phyloP scores from a whole-genome alignment of 352 stramenopile species.

The Phytophthora niederhauseri region DNA sequence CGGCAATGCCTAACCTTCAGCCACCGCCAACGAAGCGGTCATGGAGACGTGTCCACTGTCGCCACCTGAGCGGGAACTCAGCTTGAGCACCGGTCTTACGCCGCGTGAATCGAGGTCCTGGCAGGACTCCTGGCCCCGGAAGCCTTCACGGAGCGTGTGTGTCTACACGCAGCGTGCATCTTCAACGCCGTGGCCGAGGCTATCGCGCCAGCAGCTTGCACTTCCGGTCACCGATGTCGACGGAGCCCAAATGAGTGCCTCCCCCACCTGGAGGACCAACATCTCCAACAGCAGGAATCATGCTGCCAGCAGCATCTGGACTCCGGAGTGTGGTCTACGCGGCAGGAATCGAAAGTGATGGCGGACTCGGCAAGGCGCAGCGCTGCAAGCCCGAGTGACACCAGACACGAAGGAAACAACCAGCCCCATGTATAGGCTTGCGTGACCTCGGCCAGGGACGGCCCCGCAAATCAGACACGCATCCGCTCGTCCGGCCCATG shows the following conservation, averaged over 20 bases:
- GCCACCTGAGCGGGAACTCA: too few species aligned
- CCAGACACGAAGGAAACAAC: too few species aligned
- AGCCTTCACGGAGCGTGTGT: background rate
- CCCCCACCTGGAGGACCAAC: background rate
- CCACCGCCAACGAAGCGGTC: too few species aligned
- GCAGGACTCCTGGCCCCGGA: too few species aligned
- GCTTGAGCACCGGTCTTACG: background rate
- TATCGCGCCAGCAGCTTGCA: background rate
- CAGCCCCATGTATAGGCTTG: constrained; percentile 3
- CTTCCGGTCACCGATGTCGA: background rate
- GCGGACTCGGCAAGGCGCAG: background rate
- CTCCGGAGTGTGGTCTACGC: background rate
- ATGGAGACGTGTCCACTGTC: too few species aligned
- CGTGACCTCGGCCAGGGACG: constrained; percentile 15
- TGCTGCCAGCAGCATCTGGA: background rate
- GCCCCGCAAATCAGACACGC: constrained; percentile 25
- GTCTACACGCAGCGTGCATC: background rate
- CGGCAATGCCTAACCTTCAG: too few species aligned
- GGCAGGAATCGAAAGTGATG: constrained; percentile 14
- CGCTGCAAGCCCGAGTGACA: background rate
- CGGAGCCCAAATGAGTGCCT: background rate
- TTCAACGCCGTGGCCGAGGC: background rate
- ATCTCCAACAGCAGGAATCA: background rate
- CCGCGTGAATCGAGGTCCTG: background rate
- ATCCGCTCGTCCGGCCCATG: constrained; percentile 26